These are phyloP conservation scores for Lachnellula subtilissima DNA, from an alignment of 2,329 filamentous ascomycete species.

Conservation along the genomic window DNA sequence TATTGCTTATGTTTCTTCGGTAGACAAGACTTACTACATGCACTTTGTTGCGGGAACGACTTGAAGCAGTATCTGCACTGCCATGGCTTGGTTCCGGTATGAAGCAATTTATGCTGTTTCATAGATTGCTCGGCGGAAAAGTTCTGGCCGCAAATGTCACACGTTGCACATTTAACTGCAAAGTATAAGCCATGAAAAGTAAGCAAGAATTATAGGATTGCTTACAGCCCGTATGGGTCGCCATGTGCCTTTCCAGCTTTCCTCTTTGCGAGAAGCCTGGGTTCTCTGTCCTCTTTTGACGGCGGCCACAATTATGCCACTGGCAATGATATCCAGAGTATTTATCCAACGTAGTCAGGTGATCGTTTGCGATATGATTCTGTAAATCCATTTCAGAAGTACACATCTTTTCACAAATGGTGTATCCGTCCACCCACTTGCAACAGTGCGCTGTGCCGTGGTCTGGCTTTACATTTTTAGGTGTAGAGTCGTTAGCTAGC, in stretches of 20 bases:
- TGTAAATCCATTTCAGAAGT: conserved; percentile 45
- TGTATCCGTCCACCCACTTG: conserved; percentile 20
- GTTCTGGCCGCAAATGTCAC: conserved; percentile 48
- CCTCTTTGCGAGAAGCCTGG: conserved; percentile 54
- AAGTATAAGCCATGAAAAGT: conserved; percentile 29
- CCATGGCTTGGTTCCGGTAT: conserved; percentile 62
- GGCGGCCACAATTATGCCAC: conserved; percentile 52
- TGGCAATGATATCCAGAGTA: conserved; percentile 47
- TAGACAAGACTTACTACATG: conserved; percentile 47
- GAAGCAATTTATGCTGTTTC: conserved; percentile 61
- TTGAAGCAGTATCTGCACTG: conserved; percentile 50
- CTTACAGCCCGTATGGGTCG: conserved; percentile 61
- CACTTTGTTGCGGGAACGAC: conserved; percentile 62
- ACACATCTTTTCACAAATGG: conserved; percentile 17
- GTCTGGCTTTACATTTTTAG: not conserved
- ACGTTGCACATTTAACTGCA: conserved; percentile 55
- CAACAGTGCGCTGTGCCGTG: conserved; percentile 18
- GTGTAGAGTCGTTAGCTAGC: not conserved
- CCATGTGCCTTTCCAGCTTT: conserved; percentile 61
- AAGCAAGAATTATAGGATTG: conserved; percentile 6
- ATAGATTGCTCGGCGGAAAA: conserved; percentile 66
- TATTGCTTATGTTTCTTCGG: conserved; percentile 21
- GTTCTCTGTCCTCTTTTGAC: conserved; percentile 27
- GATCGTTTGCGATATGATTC: conserved; percentile 47
- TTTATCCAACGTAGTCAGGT: conserved; percentile 44